Conservation (phyloP, 2,329 filamentous ascomycete species). For the Xylariales sp. region DNA sequence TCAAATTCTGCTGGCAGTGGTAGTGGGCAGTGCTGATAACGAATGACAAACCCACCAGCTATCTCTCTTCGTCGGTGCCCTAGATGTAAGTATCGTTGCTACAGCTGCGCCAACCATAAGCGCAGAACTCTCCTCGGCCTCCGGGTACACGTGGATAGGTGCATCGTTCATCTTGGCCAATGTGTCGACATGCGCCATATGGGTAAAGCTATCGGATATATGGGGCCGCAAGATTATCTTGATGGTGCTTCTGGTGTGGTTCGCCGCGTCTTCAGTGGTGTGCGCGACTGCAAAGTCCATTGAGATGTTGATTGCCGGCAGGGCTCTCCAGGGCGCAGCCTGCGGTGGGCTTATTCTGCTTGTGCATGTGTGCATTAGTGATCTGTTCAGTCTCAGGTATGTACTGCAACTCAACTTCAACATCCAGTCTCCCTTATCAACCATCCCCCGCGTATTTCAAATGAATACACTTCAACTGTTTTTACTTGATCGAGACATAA, state of each 20-base stretch:
- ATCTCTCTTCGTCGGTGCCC: not conserved
- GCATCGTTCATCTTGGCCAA: not conserved
- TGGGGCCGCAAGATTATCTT: constrained; percentile 4
- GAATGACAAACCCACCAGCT: not conserved
- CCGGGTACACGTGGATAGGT: constrained; percentile 3
- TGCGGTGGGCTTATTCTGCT: constrained; percentile 30
- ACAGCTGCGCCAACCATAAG: constrained; percentile 3
- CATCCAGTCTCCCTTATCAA: too few relatives aligned
- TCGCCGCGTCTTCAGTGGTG: constrained; percentile 31
- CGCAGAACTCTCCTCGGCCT: not conserved
- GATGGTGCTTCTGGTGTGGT: constrained; percentile 10
- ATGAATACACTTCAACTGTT: too few relatives aligned
- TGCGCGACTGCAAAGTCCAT: constrained; percentile 28
- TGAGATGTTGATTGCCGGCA: constrained; percentile 29
- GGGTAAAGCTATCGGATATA: constrained; percentile 4
- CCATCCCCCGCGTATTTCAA: too few relatives aligned
- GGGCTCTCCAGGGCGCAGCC: constrained; percentile 28
- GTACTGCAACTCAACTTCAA: too few relatives aligned
- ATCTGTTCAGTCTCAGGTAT: constrained; percentile 27
- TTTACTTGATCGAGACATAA: too few relatives aligned
- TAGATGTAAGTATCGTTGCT: constrained; percentile 2
- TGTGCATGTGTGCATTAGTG: constrained; percentile 30
- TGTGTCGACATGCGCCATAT: constrained; percentile 1
- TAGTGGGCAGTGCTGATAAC: too few relatives aligned
- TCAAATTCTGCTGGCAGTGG: too few relatives aligned